Conservation (phyloP, 768 basidiomycete species). For the Lentinula raphanica region DNA sequence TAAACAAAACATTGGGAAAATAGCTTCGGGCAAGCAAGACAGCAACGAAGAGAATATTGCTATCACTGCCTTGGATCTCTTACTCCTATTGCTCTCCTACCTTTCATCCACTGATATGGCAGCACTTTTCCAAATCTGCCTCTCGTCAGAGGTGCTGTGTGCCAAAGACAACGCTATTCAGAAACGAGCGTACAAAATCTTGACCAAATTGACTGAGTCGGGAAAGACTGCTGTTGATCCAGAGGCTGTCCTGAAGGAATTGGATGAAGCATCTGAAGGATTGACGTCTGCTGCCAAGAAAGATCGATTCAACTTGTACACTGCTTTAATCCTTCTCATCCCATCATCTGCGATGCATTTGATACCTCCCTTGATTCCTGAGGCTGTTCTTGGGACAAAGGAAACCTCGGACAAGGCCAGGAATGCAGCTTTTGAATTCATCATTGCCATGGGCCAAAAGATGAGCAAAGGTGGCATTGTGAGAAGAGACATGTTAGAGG, state of each 20-base stretch:
- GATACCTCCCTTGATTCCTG: slow-evolving; percentile 85
- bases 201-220: slow-evolving; percentile 68
- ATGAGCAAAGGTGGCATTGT: slow-evolving; percentile 87
- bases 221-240: slow-evolving; percentile 51
- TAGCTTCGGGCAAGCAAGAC: slow-evolving; percentile 28
- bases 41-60: slow-evolving; percentile 40
- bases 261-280: slow-evolving; percentile 61
- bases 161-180: slow-evolving; percentile 85
- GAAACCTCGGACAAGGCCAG: slow-evolving; percentile 94
- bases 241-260: slow-evolving; percentile 53
- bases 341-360: slow-evolving; percentile 72
- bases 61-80: slow-evolving; percentile 75
- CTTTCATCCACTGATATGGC: slow-evolving; percentile 57
- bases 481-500: slow-evolving; percentile 68
- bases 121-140: slow-evolving; percentile 62
- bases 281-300: slow-evolving; percentile 85
- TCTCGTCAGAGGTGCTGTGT: slow-evolving; percentile 63
- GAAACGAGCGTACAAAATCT: slow-evolving; percentile 90
- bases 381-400: slow-evolving; percentile 92
- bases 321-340: slow-evolving; percentile 61
- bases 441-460: slow-evolving; percentile 88
- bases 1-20: slow-evolving; percentile 51
- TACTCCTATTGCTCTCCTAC: slow-evolving; percentile 77
- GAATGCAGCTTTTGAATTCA: slow-evolving; percentile 81
- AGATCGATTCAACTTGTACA: slow-evolving; percentile 81